phyloP scores from a whole-genome alignment of 306 rosid genomes.

The Ceratonia siliqua region DNA sequence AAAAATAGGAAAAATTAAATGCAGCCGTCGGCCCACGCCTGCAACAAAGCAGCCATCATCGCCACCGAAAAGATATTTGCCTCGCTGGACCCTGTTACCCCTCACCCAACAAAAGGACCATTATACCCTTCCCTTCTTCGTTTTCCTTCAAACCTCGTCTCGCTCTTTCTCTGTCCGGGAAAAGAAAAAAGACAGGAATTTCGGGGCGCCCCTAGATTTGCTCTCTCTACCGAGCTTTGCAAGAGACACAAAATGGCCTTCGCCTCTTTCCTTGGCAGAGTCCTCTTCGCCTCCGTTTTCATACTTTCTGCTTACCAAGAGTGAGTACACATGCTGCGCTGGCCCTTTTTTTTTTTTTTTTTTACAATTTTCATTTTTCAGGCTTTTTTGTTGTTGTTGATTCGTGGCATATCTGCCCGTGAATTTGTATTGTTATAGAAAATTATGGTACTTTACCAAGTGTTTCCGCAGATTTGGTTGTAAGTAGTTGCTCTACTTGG shows the following conservation, averaged over 20 bases:
- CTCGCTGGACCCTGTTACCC: neutral
- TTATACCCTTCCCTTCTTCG: neutral
- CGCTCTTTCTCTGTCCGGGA: conserved; percentile 33
- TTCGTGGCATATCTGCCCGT: neutral
- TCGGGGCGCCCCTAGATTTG: conserved; percentile 26
- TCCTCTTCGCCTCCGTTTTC: conserved; percentile 60
- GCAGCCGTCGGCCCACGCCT: conserved; percentile 26
- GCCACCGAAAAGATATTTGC: conserved; percentile 11
- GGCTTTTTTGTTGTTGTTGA: neutral
- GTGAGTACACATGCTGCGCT: conserved; percentile 34
- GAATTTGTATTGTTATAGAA: neutral
- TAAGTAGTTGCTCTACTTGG: conserved; percentile 28
- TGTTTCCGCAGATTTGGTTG: conserved; percentile 6
- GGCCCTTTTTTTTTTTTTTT: neutral
- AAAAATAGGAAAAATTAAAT: neutral
- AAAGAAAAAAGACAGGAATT: conserved; percentile 16
- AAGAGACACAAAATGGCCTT: conserved; percentile 39
- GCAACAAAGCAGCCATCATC: conserved; percentile 13
- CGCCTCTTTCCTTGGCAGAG: conserved; percentile 66
- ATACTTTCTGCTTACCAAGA: conserved; percentile 66
- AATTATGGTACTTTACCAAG: neutral
- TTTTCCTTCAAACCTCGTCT: conserved; percentile 36
- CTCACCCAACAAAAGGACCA: neutral
- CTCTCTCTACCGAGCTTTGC: neutral
- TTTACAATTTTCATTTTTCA: neutral